Conservation (phyloP, 805 yeast genomes). For the Candida xyloterini region DNA sequence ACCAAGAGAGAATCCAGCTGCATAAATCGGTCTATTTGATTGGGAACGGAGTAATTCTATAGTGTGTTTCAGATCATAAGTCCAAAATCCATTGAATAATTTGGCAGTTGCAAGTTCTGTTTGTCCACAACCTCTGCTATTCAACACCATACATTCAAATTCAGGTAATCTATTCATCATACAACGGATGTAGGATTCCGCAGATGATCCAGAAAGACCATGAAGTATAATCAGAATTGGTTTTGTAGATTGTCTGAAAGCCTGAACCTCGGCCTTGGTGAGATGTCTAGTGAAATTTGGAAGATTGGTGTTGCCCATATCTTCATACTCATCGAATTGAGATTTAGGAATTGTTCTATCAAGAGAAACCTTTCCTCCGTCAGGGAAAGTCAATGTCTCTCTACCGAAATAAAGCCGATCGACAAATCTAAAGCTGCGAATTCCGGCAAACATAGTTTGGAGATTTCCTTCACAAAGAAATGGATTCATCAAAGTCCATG, state of each 20-base stretch:
- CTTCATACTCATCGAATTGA: slow-evolving; percentile 25
- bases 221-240: slow-evolving; percentile 69
- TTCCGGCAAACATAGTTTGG: slow-evolving; percentile 71
- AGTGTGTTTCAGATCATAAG: slow-evolving; percentile 61
- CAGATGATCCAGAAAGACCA: slow-evolving; percentile 85
- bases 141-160: slow-evolving; percentile 68
- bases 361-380: slow-evolving; percentile 70
- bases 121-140: slow-evolving; percentile 74
- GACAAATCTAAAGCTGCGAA: slow-evolving; percentile 46
- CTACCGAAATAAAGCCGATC: slow-evolving; percentile 73
- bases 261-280: slow-evolving; percentile 42
- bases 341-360: slow-evolving; percentile 59
- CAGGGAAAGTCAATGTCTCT: slow-evolving; percentile 52
- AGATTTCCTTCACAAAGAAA: slow-evolving; percentile 65
- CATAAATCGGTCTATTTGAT: slow-evolving; percentile 62
- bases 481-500: slow-evolving; percentile 59
- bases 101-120: slow-evolving; percentile 65
- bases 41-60: slow-evolving; percentile 46
- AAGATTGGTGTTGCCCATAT: slow-evolving; percentile 18
- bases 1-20: slow-evolving; percentile 82
- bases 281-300: slow-evolving; percentile 56
- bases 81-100: slow-evolving; percentile 68
- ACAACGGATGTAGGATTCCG: slow-evolving; percentile 70
- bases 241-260: slow-evolving; percentile 29
- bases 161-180: slow-evolving; percentile 39